These are phyloP conservation scores for Vitis hybrid DNA, from an alignment of 177 flowering plant genomes.

Conservation along the genomic window DNA sequence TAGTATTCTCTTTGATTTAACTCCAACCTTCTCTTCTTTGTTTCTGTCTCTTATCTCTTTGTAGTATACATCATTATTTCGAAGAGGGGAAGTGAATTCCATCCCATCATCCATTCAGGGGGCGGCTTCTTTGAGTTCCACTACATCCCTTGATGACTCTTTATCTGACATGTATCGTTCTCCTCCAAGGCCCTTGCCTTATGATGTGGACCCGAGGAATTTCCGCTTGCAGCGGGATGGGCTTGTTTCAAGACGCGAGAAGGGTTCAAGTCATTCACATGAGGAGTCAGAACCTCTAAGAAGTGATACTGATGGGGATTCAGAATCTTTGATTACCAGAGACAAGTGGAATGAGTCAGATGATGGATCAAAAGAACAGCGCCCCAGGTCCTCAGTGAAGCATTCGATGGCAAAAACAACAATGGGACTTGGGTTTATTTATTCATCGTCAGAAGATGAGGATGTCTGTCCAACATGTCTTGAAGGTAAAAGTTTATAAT, in stretches of 20 bases:
- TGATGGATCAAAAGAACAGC: slow-evolving; percentile 47
- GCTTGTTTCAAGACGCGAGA: slow-evolving; percentile 75
- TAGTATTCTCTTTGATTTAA: neutral
- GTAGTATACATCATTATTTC: slow-evolving; percentile 73
- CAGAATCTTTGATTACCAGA: slow-evolving; percentile 40
- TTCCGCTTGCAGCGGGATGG: slow-evolving; percentile 67
- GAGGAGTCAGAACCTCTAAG: slow-evolving; percentile 86
- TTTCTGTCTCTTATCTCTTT: slow-evolving; percentile 15
- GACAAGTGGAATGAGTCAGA: slow-evolving; percentile 67
- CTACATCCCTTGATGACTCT: slow-evolving; percentile 64
- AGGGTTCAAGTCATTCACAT: slow-evolving; percentile 82
- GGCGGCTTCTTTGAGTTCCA: slow-evolving; percentile 53
- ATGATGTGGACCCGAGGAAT: slow-evolving; percentile 85
- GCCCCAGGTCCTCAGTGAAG: slow-evolving; percentile 51
- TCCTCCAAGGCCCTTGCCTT: slow-evolving; percentile 96
- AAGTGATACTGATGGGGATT: slow-evolving; percentile 42
- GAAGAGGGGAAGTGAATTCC: slow-evolving; percentile 63
- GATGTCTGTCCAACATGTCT: slow-evolving; percentile 98
- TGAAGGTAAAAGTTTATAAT: slow-evolving; percentile 55
- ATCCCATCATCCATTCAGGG: slow-evolving; percentile 67
- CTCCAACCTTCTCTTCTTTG: neutral
- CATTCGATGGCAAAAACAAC: slow-evolving; percentile 38
- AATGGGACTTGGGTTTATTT: slow-evolving; percentile 40
- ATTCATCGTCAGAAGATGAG: slow-evolving; percentile 82
- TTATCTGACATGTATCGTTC: slow-evolving; percentile 68